Conservation (phyloP, 768 basidiomycete species). For the Multifurca ochricompacta region DNA sequence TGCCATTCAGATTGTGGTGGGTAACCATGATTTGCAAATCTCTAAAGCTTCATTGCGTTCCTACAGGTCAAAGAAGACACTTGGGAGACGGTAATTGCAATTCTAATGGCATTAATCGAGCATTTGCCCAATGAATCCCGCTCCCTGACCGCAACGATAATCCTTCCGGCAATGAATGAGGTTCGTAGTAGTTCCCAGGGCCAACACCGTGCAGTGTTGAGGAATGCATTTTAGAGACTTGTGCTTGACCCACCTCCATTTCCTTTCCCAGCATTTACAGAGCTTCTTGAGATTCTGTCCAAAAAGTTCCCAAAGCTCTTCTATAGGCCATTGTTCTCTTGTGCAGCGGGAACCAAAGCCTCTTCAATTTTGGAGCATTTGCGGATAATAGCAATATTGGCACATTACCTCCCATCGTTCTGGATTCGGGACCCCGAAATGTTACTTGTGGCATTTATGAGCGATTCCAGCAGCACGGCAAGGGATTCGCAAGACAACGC, state of each 20-base stretch:
- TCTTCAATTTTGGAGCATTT: conserved; percentile 52
- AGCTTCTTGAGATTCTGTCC: conserved; percentile 46
- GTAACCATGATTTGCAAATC: background rate
- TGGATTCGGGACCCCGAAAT: conserved; percentile 69
- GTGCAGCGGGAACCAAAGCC: conserved; percentile 55
- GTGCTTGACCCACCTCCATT: conserved; percentile 44
- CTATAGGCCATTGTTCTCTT: conserved; percentile 64
- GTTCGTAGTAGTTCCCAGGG: conserved; percentile 30
- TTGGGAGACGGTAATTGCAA: conserved; percentile 37
- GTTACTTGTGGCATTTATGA: conserved; percentile 62
- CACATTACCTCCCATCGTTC: conserved; percentile 50
- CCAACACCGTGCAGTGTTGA: background rate
- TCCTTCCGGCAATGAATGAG: conserved; percentile 43
- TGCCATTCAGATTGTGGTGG: conserved; percentile 8
- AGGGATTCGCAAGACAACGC: conserved; percentile 19
- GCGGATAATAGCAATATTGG: conserved; percentile 42
- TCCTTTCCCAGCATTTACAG: conserved; percentile 39
- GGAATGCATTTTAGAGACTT: conserved; percentile 33
- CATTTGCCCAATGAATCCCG: conserved; percentile 42
- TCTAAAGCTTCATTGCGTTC: background rate
- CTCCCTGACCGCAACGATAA: conserved; percentile 31
- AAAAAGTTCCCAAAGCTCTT: conserved; percentile 51
- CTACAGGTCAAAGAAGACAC: conserved; percentile 32
- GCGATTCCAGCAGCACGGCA: conserved; percentile 32
- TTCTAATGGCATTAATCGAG: conserved; percentile 38